A percentile compares a stretch with the other conserved stretches of the same genome.
Conservation (phyloP, 2,329 filamentous ascomycete species). For the Alternaria arbusti region DNA sequence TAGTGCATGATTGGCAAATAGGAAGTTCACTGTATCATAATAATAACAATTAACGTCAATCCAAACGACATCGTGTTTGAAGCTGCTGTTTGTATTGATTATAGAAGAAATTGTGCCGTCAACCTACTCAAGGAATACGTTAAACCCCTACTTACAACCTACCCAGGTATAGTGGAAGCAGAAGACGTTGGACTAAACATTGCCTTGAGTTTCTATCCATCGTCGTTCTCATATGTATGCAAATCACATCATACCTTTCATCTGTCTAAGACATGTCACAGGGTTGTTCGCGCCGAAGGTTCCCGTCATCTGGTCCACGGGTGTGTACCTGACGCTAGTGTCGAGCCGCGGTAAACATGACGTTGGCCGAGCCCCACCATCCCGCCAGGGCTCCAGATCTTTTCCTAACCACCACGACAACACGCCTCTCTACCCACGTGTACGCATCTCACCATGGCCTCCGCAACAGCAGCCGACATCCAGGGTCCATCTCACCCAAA, state of each 20-base stretch:
- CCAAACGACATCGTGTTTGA: too few relatives aligned
- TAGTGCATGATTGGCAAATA: too few relatives aligned
- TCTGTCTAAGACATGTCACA: not conserved
- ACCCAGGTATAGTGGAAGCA: too few relatives aligned
- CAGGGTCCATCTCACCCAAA: conserved; percentile 26
- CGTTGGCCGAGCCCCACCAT: conserved; percentile 8
- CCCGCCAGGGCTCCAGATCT: conserved; percentile 4
- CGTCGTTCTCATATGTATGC: too few relatives aligned
- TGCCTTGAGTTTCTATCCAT: too few relatives aligned
- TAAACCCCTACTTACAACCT: too few relatives aligned
- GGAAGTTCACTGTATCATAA: not conserved
- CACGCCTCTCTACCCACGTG: not conserved
- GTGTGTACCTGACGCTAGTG: conserved; percentile 14
- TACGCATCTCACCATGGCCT: conserved; percentile 32
- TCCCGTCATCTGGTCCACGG: too few relatives aligned
- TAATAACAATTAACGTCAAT: not conserved
- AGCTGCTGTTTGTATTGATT: too few relatives aligned
- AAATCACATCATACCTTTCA: too few relatives aligned
- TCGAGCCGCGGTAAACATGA: conserved; percentile 3
- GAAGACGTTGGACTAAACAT: too few relatives aligned
- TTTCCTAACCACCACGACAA: conserved; percentile 5
- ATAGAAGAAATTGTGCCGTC: too few relatives aligned
- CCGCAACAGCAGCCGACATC: conserved; percentile 35
- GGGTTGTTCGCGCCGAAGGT: not conserved
- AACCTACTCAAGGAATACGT: too few relatives aligned